Conservation (phyloP, 2,329 filamentous ascomycete species). For the Monosporascus sp. region DNA sequence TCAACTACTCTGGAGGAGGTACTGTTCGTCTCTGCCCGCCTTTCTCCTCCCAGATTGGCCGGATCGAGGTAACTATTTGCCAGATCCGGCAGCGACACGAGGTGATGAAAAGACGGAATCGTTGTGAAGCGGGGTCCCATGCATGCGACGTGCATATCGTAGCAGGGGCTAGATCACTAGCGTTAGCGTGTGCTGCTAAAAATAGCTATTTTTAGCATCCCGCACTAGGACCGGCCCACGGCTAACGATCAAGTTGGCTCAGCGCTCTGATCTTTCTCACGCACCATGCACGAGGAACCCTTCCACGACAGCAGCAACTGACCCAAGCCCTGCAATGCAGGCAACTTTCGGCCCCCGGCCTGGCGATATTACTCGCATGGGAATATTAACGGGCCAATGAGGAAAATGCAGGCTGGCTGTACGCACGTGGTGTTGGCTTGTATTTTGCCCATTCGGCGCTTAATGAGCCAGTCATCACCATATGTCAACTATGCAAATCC, state of each 20-base stretch:
- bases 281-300: neutral
- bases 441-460: neutral
- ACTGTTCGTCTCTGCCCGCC: neutral
- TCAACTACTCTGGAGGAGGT: too few relatives aligned
- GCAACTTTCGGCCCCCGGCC: neutral
- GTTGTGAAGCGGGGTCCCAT: neutral
- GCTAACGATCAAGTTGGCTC: neutral
- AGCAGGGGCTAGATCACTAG: neutral
- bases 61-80: neutral
- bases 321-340: neutral
- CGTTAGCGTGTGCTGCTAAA: constrained; percentile 19
- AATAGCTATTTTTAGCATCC: constrained; percentile 29
- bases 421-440: neutral
- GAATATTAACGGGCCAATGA: neutral
- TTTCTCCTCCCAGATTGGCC: neutral
- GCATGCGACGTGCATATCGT: neutral
- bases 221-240: neutral
- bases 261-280: neutral
- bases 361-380: neutral
- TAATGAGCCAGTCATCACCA: neutral
- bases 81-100: neutral
- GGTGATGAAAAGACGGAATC: neutral
- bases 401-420: neutral
- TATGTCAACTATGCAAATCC: neutral
- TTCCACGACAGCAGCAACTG: neutral